These are phyloP conservation scores for Phytopythium sindhum DNA, from an alignment of 352 stramenopile species.

Conservation along the genomic window DNA sequence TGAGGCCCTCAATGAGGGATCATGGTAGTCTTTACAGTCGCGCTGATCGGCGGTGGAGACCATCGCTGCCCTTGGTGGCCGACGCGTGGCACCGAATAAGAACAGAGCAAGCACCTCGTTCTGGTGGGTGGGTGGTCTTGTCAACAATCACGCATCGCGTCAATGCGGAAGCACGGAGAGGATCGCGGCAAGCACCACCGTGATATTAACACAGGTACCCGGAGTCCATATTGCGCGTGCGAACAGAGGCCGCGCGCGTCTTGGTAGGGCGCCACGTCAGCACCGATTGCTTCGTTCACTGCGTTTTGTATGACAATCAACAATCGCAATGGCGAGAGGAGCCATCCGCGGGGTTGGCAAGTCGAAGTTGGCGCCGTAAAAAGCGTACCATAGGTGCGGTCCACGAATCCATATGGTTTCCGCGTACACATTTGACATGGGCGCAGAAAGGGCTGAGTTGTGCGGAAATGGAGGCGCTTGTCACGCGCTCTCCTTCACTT, in stretches of 20 bases:
- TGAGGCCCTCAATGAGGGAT: no score
- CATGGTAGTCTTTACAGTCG: no score
- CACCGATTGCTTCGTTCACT: neutral
- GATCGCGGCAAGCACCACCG: neutral
- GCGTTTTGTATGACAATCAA: neutral
- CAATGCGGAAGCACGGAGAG: neutral
- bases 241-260: neutral
- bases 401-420: constrained; percentile 3
- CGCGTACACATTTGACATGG: neutral
- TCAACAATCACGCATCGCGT: neutral
- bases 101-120: neutral
- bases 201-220: neutral
- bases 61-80: neutral
- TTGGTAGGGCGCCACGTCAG: neutral
- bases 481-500: neutral
- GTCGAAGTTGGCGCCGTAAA: constrained; percentile 1
- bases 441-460: neutral
- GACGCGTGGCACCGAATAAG: neutral
- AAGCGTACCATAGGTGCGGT: neutral
- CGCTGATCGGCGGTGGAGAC: no score
- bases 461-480: neutral
- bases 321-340: neutral
- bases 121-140: neutral
- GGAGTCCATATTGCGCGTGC: constrained; percentile 1
- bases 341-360: neutral